These are phyloP conservation scores for Pseudisothecium myosuroides DNA, from an alignment of 225 moss, liverwort and hornwort species.

Conservation along the genomic window DNA sequence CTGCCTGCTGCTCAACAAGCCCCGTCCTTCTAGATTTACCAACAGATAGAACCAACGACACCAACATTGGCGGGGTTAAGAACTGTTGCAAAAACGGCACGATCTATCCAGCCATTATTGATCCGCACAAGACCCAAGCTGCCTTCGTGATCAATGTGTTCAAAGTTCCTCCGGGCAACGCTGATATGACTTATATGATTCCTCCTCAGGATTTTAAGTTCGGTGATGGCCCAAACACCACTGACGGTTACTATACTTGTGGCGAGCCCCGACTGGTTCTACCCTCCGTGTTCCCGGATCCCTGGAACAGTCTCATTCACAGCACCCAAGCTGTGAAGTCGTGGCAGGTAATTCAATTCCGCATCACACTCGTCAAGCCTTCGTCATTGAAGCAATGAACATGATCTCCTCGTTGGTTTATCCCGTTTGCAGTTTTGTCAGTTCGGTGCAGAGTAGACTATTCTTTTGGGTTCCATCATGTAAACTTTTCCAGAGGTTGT, in stretches of 20 bases:
- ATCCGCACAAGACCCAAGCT: conserved; percentile 53
- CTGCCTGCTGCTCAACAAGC: conserved; percentile 45
- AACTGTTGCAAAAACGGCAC: conserved; percentile 89
- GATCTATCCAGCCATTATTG: conserved; percentile 55
- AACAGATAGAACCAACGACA: conserved; percentile 32
- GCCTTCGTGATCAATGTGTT: conserved; percentile 51
- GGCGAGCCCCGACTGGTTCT: conserved; percentile 27
- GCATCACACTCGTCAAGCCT: not conserved
- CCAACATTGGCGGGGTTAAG: conserved; percentile 20
- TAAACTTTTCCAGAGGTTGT: not conserved
- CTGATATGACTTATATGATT: conserved; percentile 13
- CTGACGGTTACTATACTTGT: conserved; percentile 41
- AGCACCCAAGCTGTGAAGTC: conserved; percentile 41
- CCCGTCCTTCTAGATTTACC: conserved; percentile 65
- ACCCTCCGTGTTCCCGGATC: conserved; percentile 43
- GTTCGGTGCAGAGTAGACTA: not conserved
- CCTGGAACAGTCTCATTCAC: conserved; percentile 41
- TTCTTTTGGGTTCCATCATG: not conserved
- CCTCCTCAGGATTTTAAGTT: conserved; percentile 54
- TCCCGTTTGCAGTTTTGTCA: not conserved
- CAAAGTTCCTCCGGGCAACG: conserved; percentile 19
- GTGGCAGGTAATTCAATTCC: conserved; percentile 46
- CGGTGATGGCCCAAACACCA: conserved; percentile 13
- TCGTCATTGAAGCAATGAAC: not conserved
- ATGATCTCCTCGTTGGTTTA: not conserved